These are phyloP conservation scores for Pleomassaria siparia DNA, from an alignment of 2,329 filamentous ascomycete species.

Conservation along the genomic window DNA sequence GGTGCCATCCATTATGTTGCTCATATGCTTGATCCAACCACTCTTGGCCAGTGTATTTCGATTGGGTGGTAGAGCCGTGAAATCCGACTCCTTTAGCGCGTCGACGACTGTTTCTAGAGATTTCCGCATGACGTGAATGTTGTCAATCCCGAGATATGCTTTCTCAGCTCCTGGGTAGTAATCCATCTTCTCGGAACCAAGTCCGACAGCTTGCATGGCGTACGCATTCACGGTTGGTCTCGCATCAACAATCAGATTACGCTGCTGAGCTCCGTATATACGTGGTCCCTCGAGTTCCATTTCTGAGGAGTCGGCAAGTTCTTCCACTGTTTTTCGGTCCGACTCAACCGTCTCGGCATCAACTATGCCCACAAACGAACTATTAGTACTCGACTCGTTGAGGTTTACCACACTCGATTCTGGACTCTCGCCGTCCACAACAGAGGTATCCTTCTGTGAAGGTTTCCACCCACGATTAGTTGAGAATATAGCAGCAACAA, in stretches of 20 bases:
- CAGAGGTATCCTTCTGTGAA: slow-evolving; percentile 26
- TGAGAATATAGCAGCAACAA: slow-evolving; percentile 89
- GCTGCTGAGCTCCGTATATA: slow-evolving; percentile 89
- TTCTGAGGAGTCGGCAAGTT: slow-evolving; percentile 33
- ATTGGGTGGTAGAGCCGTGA: slow-evolving; percentile 79
- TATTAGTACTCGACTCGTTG: slow-evolving; percentile 33
- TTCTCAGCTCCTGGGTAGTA: slow-evolving; percentile 92
- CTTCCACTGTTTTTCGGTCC: slow-evolving; percentile 24
- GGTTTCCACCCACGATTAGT: slow-evolving; percentile 52
- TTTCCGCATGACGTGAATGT: slow-evolving; percentile 96
- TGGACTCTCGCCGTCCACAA: slow-evolving; percentile 27
- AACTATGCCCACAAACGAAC: slow-evolving; percentile 36
- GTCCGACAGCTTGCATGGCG: slow-evolving; percentile 89
- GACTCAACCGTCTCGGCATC: slow-evolving; percentile 23
- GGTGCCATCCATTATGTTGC: slow-evolving; percentile 79
- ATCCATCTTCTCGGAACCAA: slow-evolving; percentile 97
- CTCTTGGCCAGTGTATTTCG: slow-evolving; percentile 79
- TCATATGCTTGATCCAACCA: slow-evolving; percentile 88
- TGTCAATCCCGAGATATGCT: slow-evolving; percentile 92
- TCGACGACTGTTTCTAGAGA: slow-evolving; percentile 87
- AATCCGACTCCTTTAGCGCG: slow-evolving; percentile 87
- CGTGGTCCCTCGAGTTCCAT: slow-evolving; percentile 35
- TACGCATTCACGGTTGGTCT: slow-evolving; percentile 91
- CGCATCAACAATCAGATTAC: slow-evolving; percentile 94
- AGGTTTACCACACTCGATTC: slow-evolving; percentile 39